Conservation (phyloP, 2,329 filamentous ascomycete genomes). For the Aspergillus awamori region DNA sequence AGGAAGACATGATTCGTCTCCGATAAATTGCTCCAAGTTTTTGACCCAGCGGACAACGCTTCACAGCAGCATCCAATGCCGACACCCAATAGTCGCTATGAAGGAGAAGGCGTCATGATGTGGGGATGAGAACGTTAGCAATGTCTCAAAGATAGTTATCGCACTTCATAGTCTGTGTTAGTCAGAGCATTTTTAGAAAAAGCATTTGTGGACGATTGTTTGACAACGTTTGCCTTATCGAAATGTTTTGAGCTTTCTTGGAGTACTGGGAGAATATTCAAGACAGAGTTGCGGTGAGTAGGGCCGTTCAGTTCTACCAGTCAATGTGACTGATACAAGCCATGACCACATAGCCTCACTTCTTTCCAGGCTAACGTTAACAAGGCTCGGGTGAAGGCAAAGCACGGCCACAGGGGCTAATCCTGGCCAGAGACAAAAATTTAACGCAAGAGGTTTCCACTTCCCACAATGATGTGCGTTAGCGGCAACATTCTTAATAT, state of each 20-base stretch:
- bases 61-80: background rate
- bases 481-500: background rate
- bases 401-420: background rate
- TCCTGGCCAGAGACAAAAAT: background rate
- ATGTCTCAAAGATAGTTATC: no score
- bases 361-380: background rate
- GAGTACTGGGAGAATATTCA: background rate
- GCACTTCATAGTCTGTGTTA: no score
- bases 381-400: background rate
- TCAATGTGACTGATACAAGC: background rate
- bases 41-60: background rate
- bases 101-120: background rate
- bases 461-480: background rate
- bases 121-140: background rate
- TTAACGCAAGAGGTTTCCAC: background rate
- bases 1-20: background rate
- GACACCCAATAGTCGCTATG: background rate
- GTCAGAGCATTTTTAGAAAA: no score
- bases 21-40: background rate
- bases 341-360: background rate
- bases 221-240: no score
- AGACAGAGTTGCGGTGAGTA: background rate
- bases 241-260: no score
- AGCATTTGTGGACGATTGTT: no score
- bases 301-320: background rate